Conservation (phyloP, 768 basidiomycete genomes). For the Ramaria sp. region DNA sequence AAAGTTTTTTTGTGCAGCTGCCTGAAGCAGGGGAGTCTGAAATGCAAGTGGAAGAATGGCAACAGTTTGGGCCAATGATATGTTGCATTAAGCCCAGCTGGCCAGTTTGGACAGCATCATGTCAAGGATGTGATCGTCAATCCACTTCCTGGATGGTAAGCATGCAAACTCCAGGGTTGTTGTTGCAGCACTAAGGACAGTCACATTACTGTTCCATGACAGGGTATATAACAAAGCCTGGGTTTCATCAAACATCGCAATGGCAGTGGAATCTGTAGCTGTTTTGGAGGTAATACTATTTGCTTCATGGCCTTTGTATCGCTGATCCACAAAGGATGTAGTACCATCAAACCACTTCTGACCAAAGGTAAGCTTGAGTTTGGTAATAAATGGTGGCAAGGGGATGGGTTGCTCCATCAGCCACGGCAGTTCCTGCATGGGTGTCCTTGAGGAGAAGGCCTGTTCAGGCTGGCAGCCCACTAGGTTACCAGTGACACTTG, state of each 20-base stretch:
- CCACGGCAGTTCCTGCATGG: neutral
- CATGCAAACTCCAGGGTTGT: neutral
- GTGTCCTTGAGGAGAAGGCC: neutral
- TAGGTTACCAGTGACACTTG: neutral
- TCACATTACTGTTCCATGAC: neutral
- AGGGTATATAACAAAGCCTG: neutral
- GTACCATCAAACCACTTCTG: neutral
- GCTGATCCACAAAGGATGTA: neutral
- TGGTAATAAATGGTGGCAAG: neutral
- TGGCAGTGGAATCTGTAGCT: neutral
- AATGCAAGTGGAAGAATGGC: neutral
- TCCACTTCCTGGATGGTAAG: neutral
- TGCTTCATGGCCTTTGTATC: neutral
- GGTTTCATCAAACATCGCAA: neutral
- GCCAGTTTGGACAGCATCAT: neutral
- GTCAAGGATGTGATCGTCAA: neutral
- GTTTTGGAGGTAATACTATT: neutral
- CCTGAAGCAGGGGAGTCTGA: neutral
- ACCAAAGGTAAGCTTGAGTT: neutral
- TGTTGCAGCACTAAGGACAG: neutral
- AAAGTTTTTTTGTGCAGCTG: neutral
- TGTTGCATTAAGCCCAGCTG: neutral
- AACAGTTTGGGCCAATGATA: neutral
- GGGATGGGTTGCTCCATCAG: neutral
- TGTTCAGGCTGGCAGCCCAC: neutral